Conservation (phyloP, 2,329 filamentous ascomycete genomes). For the Talaromyces sp. region DNA sequence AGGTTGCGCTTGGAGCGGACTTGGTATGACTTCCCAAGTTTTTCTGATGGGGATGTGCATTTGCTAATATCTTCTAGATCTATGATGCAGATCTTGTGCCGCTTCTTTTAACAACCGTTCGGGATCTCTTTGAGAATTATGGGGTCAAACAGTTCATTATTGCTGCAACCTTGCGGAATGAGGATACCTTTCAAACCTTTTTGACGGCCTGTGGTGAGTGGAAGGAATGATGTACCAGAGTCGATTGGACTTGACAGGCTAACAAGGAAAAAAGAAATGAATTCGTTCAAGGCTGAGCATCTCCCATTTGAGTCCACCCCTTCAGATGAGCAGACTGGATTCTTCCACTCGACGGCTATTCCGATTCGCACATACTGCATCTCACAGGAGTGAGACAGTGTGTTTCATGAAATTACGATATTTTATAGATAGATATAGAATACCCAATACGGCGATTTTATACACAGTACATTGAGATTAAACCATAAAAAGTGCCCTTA, state of each 20-base stretch:
- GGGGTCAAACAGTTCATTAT: constrained; percentile 58
- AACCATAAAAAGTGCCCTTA: too few species aligned
- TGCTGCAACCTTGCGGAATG: constrained; percentile 63
- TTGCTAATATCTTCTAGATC: constrained; percentile 48
- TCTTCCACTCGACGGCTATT: constrained; percentile 50
- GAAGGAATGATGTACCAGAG: background rate
- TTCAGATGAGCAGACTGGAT: constrained; percentile 47
- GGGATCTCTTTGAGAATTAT: constrained; percentile 59
- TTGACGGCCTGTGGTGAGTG: constrained; percentile 60
- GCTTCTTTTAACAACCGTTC: constrained; percentile 59
- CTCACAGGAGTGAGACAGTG: constrained; percentile 7
- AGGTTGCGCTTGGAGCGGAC: constrained; percentile 47
- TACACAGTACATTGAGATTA: too few species aligned
- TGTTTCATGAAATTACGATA: background rate
- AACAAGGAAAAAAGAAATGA: constrained; percentile 28
- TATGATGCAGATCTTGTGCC: constrained; percentile 63
- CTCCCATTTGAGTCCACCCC: constrained; percentile 48
- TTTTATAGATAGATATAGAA: background rate
- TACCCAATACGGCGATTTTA: too few species aligned
- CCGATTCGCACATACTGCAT: constrained; percentile 44
- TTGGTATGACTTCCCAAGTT: constrained; percentile 33
- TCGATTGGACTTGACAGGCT: background rate
- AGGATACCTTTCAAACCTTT: constrained; percentile 63
- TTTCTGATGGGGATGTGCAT: background rate
- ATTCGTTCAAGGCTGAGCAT: constrained; percentile 40